Evolutionary conservation across 345 rosid genomes (phyloP), one percentile per base, ranked within the genome.

Genomic region (Cardamine occulta): DNA sequence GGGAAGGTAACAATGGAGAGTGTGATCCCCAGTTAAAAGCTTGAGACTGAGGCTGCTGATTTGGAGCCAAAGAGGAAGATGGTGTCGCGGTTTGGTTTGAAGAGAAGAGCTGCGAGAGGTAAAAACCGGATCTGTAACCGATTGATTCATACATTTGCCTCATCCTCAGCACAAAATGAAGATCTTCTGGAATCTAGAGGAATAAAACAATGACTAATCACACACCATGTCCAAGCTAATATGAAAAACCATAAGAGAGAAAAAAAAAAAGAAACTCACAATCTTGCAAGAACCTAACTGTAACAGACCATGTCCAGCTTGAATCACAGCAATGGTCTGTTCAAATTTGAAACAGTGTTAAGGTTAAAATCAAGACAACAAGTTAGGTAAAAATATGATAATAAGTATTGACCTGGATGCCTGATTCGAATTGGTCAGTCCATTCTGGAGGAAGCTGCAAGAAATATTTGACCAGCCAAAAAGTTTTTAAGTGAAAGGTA

Each of bases 351-450:
- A 57, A 75, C 44, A 57, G 44, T 54, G 14, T 31, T 62, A 34
- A 56, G 66, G 75, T 63, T 40, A 66, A 78, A 2, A 66, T 40
- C 28, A 78, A 72, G 64, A 59, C 39, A 66, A n/a, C 48, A 57
- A 35, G 9, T 64, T 63, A 75, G 39, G 66, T 47, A 8, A 60
- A 28, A 28, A 63, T 13, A 14, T 63, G 7, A 39, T n/a, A 21
- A 17, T 62, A 57, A 65, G 37, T 24, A 52, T 85, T 76, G 68
- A 90, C 98, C 99, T 95, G 97, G 80, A 95, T 95, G 70, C 99
- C 99, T 26, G 99, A 95, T 79, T 92, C 99, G 67, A 95, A 95
- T 74, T 95, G 99, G 81, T 95, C 99, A 66, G 93, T 90, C 99
- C 99, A 95, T 82, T 95, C 99, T 66, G 97, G 64, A 58, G 99